Percentiles rank a stretch among this genome's conserved stretches.
Evolutionary conservation across 352 stramenopile genomes (phyloP).

Genomic region (Pythium scleroteichum): DNA sequence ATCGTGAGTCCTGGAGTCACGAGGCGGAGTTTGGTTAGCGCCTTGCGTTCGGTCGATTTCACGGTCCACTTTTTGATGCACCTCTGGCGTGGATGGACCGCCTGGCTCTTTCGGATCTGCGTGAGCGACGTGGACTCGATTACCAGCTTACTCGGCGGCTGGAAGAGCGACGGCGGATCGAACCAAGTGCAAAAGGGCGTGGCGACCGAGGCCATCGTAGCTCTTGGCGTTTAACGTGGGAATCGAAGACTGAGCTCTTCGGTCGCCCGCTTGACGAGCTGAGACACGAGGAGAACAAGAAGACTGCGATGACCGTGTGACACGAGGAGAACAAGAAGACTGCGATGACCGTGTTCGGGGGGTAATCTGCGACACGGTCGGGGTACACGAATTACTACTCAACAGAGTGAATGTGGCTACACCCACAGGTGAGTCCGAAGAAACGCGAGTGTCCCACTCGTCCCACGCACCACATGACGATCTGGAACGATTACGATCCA

Average conservation of each 20-base stretch:
- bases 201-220: neutral
- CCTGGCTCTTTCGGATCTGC: neutral
- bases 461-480: too few relatives aligned
- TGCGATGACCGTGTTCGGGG: too few relatives aligned
- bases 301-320: too few relatives aligned
- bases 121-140: neutral
- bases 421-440: neutral
- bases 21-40: neutral
- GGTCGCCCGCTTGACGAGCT: too few relatives aligned
- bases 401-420: neutral
- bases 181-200: neutral
- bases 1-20: conserved; percentile 13
- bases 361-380: too few relatives aligned
- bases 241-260: too few relatives aligned
- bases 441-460: neutral
- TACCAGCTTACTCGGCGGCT: neutral
- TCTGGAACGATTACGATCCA: too few relatives aligned
- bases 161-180: neutral
- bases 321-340: too few relatives aligned
- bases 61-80: conserved; percentile 1
- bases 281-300: too few relatives aligned
- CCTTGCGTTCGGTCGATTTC: neutral
- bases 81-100: neutral
- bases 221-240: too few relatives aligned
- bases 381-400: neutral